Evolutionary conservation across 2,329 filamentous ascomycete species (phyloP).

Genomic region (Colletotrichum sp.): DNA sequence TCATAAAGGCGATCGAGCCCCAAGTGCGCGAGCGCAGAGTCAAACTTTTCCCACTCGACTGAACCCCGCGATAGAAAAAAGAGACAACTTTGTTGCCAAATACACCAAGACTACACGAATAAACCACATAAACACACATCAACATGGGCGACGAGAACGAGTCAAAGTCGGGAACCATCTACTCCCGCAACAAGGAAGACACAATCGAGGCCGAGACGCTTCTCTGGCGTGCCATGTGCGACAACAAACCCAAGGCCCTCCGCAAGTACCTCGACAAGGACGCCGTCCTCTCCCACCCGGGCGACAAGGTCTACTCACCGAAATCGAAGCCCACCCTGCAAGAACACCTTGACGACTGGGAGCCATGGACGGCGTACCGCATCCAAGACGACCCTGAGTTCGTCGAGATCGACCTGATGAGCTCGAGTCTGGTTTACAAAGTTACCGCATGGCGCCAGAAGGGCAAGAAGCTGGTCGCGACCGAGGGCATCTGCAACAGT

Average conservation of each 20-base stretch:
- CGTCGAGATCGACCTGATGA: conserved; percentile 43
- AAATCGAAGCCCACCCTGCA: conserved; percentile 34
- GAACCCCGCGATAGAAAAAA: background rate
- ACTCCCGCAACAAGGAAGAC: conserved; percentile 38
- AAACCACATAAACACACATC: background rate
- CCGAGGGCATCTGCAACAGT: conserved; percentile 37
- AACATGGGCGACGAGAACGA: conserved; percentile 14
- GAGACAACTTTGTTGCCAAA: background rate
- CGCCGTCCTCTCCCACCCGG: conserved; percentile 35
- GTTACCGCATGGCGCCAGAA: conserved; percentile 36
- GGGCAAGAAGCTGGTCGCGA: conserved; percentile 32
- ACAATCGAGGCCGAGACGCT: conserved; percentile 38
- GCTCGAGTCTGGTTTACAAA: conserved; percentile 32
- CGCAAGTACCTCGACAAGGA: conserved; percentile 38
- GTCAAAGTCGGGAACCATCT: conserved; percentile 26
- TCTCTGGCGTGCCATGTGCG: conserved; percentile 38
- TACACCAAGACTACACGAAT: background rate
- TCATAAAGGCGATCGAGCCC: conserved; percentile 13
- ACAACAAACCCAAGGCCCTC: conserved; percentile 32
- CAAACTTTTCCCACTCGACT: background rate
- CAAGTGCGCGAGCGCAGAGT: background rate
- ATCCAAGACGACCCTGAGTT: conserved; percentile 39
- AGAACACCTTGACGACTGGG: conserved; percentile 35
- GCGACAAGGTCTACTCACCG: conserved; percentile 32
- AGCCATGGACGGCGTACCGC: conserved; percentile 40